Base-by-base conservation (phyloP, 176 grass and related monocot species). In the Panicum miliaceum region DNA sequence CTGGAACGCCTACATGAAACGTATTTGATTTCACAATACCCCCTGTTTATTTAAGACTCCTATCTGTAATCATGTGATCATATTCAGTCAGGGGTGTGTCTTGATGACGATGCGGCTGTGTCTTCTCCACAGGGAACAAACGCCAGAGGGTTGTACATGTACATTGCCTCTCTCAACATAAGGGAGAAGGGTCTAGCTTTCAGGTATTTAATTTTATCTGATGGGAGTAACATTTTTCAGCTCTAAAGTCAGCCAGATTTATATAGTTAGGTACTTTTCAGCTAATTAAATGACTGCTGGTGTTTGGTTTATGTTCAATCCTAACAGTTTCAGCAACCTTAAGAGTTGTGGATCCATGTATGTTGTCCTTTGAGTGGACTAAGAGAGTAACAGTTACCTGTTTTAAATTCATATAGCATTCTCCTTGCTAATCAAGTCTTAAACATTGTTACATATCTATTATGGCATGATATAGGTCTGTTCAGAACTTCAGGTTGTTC, bases 201-300 rank as follows among this genome's bases (percentile, higher is more conserved):
- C 74, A 92, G 90, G 90, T 92, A 80, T 87, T 62, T 50, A 48
- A 57, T 47, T 76, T 81, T 60, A 42, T 35, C 18, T 51, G 5
- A 83, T 73, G 61, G 20, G 60, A 61, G 4, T 61, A 41, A 75
- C 60, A 3, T 25, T 38, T 77, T 69, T 78, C 42, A 54, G 3
- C 43, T 64, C 57, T 58, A 73, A 72, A 16, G 15, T n/a, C 8
- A 66, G 22, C 52, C 13, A 29, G 7, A 57, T 32, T 46, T 85
- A 59, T 85, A 59, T 45, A 25, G 13, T 20, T 51, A 7, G 69
- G 1, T 65, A 38, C 11, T 37, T 56, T 65, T 86, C 25, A 14
- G 61, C 59, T 67, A 36, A 57, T 68, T 34, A 77, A 56, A 61
- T 61, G 20, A 42, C 59, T 75, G 35, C 40, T 68, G 20, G 7